A percentile compares a stretch with the other conserved stretches of the same genome.
Conservation (phyloP, 768 basidiomycete species). For the Baorangia bicolor region DNA sequence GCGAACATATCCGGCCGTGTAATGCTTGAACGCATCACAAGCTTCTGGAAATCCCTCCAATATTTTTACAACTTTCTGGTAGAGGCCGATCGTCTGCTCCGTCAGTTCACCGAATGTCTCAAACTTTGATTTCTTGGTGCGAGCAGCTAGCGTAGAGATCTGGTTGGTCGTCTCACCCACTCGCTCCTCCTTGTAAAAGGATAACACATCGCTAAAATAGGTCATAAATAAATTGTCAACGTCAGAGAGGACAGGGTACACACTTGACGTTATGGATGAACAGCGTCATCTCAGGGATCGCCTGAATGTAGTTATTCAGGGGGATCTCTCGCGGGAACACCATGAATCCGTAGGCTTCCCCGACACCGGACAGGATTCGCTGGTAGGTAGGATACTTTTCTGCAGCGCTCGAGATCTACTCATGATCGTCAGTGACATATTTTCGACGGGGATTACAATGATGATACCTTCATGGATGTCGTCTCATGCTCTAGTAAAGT, state of each 20-base stretch:
- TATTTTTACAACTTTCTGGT: constrained; percentile 26
- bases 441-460: background rate
- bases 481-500: constrained; percentile 34
- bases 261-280: constrained; percentile 40
- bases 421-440: background rate
- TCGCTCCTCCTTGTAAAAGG: constrained; percentile 43
- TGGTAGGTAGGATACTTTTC: constrained; percentile 27
- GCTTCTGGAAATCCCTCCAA: constrained; percentile 17
- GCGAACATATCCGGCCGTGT: constrained; percentile 24
- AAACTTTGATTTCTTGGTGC: constrained; percentile 25
- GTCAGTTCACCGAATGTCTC: constrained; percentile 26
- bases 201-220: constrained; percentile 37
- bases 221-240: background rate
- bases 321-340: constrained; percentile 36
- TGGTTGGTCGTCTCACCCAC: constrained; percentile 36
- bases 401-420: constrained; percentile 24
- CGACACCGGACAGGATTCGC: constrained; percentile 32
- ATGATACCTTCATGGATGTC: constrained; percentile 26
- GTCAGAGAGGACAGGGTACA: constrained; percentile 5
- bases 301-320: constrained; percentile 35
- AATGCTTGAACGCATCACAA: constrained; percentile 19
- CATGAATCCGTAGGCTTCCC: constrained; percentile 37
- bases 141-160: constrained; percentile 33
- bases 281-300: constrained; percentile 36
- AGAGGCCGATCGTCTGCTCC: constrained; percentile 25